Percentiles rank a stretch among this genome's conserved stretches.
phyloP scores from a whole-genome alignment of 768 basidiomycete species.

The Amanita muscaria region DNA sequence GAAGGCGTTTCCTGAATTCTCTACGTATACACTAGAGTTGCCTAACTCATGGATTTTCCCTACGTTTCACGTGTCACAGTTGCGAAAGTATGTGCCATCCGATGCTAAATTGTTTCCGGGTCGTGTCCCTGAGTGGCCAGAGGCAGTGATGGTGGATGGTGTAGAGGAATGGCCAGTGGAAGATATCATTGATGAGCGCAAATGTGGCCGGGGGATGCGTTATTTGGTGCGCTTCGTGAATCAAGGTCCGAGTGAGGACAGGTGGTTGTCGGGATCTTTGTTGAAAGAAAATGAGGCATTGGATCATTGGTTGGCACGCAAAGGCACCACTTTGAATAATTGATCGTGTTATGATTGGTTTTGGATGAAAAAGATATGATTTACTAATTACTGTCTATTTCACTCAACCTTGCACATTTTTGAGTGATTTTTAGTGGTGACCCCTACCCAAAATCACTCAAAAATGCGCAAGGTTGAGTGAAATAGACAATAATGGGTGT shows the following conservation, averaged over 20 bases:
- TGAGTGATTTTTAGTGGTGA: too few species aligned
- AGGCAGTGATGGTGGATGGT: neutral
- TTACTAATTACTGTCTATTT: too few species aligned
- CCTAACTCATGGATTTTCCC: conserved; percentile 3
- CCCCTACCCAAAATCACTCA: too few species aligned
- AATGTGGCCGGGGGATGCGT: neutral
- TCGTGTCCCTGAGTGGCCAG: conserved; percentile 1
- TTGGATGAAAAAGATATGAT: too few species aligned
- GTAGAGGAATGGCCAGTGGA: too few species aligned
- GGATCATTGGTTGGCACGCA: conserved; percentile 19
- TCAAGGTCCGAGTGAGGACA: conserved; percentile 12
- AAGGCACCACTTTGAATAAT: too few species aligned
- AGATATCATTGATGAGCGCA: conserved; percentile 1
- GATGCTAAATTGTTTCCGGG: conserved; percentile 8
- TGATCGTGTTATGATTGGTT: too few species aligned
- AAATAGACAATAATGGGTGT: too few species aligned
- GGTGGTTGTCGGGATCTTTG: conserved; percentile 24
- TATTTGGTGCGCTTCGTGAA: conserved; percentile 11
- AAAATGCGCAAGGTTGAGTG: too few species aligned
- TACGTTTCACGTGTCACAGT: conserved; percentile 3
- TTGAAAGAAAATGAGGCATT: too few species aligned
- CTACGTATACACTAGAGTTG: conserved; percentile 9
- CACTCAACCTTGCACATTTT: too few species aligned
- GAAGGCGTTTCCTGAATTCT: neutral
- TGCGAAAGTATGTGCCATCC: neutral